Percentiles rank a stretch among this genome's conserved stretches.
Conservation (phyloP, 441 rosid species). For the Arabidopsis hybrid region DNA sequence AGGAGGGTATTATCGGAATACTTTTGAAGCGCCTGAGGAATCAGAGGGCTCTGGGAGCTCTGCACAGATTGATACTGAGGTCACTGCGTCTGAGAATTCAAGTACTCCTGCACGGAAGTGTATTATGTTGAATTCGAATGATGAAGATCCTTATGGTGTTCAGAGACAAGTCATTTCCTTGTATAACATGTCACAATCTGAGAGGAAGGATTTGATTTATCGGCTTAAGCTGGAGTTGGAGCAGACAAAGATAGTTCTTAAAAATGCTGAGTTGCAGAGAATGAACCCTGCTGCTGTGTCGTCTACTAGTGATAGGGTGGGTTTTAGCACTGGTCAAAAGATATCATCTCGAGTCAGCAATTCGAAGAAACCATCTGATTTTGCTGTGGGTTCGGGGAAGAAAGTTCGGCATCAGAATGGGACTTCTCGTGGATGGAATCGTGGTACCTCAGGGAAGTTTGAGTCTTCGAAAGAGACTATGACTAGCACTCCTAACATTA, state of each 20-base stretch:
- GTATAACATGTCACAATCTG: constrained; percentile 53
- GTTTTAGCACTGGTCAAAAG: constrained; percentile 53
- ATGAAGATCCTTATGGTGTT: constrained; percentile 55
- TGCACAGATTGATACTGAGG: constrained; percentile 58
- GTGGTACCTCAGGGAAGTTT: constrained; percentile 54
- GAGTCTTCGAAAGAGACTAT: constrained; percentile 52
- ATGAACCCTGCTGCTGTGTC: constrained; percentile 50
- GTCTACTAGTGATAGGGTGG: constrained; percentile 61
- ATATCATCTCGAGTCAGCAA: constrained; percentile 42
- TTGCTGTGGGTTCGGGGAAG: constrained; percentile 56
- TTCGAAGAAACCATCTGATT: constrained; percentile 50
- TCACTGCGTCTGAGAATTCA: constrained; percentile 68
- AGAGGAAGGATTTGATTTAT: constrained; percentile 58
- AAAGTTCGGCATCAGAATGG: constrained; percentile 49
- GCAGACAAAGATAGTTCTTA: constrained; percentile 56
- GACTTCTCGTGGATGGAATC: constrained; percentile 50
- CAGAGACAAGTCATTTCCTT: constrained; percentile 58
- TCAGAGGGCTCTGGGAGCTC: constrained; percentile 75
- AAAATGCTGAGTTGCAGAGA: constrained; percentile 57
- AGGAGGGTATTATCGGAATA: constrained; percentile 59
- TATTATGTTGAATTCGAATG: constrained; percentile 57
- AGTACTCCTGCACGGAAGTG: constrained; percentile 59
- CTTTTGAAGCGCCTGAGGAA: constrained; percentile 58
- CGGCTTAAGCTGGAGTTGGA: constrained; percentile 62
- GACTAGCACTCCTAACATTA: constrained; percentile 47